These are phyloP conservation scores for Stagonosporopsis rhizophila DNA, from an alignment of 2,329 filamentous ascomycete species.

Conservation along the genomic window DNA sequence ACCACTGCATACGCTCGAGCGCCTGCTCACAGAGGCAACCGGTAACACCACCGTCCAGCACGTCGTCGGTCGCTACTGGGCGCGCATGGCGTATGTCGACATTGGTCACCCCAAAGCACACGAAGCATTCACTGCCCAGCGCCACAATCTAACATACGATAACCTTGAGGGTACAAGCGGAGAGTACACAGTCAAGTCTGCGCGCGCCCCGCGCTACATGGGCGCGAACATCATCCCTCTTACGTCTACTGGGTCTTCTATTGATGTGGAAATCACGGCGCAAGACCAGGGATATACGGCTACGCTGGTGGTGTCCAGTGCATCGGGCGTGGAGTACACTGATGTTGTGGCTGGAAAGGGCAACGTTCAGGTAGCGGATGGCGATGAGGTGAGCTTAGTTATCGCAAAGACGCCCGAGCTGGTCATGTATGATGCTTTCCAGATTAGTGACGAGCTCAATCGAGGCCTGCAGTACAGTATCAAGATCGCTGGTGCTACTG, in stretches of 20 bases:
- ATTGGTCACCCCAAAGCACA: slow-evolving; percentile 56
- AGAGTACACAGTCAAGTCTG: slow-evolving; percentile 53
- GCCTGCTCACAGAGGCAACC: slow-evolving; percentile 45
- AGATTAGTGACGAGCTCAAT: slow-evolving; percentile 15
- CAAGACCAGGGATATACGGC: slow-evolving; percentile 15
- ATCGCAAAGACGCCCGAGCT: slow-evolving; percentile 25
- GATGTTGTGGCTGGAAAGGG: slow-evolving; percentile 22
- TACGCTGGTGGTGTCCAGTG: slow-evolving; percentile 18
- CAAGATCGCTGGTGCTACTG: slow-evolving; percentile 18
- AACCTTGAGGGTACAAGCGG: slow-evolving; percentile 49
- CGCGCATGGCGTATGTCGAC: slow-evolving; percentile 61
- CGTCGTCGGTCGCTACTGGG: slow-evolving; percentile 60
- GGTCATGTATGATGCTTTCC: slow-evolving; percentile 22
- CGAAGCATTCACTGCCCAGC: slow-evolving; percentile 49
- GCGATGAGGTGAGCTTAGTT: slow-evolving; percentile 20
- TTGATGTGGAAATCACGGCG: slow-evolving; percentile 23
- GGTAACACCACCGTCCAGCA: slow-evolving; percentile 40
- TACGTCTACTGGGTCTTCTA: slow-evolving; percentile 37
- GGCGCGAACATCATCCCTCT: slow-evolving; percentile 59
- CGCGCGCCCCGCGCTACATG: slow-evolving; percentile 57
- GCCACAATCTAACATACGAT: slow-evolving; percentile 49
- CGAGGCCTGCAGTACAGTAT: slow-evolving; percentile 22
- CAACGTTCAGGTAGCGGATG: slow-evolving; percentile 7
- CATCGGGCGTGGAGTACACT: slow-evolving; percentile 14
- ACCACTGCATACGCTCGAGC: slow-evolving; percentile 57